Evolutionary conservation across 2,329 filamentous ascomycete genomes (phyloP), one percentile per base, ranked within the genome.

Genomic region (Atkinsonella hypoxylon): DNA sequence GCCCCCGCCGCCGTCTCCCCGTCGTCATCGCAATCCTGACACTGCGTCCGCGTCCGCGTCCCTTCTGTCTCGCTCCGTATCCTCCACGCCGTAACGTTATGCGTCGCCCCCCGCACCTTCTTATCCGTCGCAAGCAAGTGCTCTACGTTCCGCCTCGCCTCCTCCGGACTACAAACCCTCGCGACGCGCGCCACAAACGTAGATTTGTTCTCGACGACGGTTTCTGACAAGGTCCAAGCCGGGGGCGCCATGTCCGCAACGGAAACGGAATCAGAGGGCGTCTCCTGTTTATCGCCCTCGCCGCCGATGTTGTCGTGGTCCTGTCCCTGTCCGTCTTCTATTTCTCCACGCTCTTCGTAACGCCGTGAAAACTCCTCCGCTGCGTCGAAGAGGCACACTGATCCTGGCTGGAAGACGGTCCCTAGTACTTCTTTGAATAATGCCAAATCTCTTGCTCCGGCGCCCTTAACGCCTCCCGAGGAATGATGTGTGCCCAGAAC

Each of bases 21-120:
- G 64, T 98, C 93, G 61, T 98, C 93, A 60, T 98, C 87, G 62
- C 85, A 96, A 67, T 98, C 93, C 66, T 97, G 90, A 58, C 83
- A 89, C 30, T 71, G 70, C 45, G 41, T 26, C 22, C 26, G 46
- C 10, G 41, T 17, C 6, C 0, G 78, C 79, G 31, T n/a, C n/a
- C n/a, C n/a, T n/a, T n/a, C n/a, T n/a, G n/a, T n/a, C n/a, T n/a
- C n/a, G n/a, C n/a, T n/a, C n/a, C 78, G 79, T 50, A 97, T 90
- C 11, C 93, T 80, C 87, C 89, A 97, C 1, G 91, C 91, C 18
- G 85, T 90, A 62, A 98, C 96, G 66, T 97, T 97, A 66, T 98
- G 93, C 53, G 91, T 89, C 4, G 93, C 93, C 45, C 77, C 73
- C n/a, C 89, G 83, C 36, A 89, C 83, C 58, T 87, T 89, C 68